Evolutionary conservation across 768 basidiomycete species (phyloP), one percentile per base, ranked within the genome.

Genomic region (Podaxis rugospora): DNA sequence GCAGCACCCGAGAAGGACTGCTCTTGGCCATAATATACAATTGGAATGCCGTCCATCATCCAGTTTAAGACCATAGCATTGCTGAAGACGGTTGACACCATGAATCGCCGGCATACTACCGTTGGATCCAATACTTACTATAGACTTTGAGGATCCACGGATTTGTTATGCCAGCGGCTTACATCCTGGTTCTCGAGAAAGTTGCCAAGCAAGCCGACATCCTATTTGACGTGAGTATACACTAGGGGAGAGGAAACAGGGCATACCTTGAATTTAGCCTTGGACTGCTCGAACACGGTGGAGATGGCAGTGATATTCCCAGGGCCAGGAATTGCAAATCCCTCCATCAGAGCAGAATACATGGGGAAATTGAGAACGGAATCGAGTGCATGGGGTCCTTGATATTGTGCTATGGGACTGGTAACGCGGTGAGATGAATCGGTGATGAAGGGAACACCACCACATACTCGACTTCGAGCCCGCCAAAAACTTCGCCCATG

Each of bases 21-120:
- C 66, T 92, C 91, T 72, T 90, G 89, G 1, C 91, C 90, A 62
- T 90, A 90, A 70, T 92, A 93, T 10, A 90, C 82, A 62, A 92
- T 85, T 0, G 91, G 90, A 65, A 91, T 90, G n/a, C 90, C 90
- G 61, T 92, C 90, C 52, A 83, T 82, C 83, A 92, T 85, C 71
- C 89, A 92, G 60, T 75, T 85, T 66, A 88, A 84, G 7, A 83
- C 74, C 85, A 92, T 85, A 13, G 89, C 87, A 69, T 92, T 92
- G 66, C 86, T 88, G 46, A 51, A 40, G 27, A 3, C 28, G 4
- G 5, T 53, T 37, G 32, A 32, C 7, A 27, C 44, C 35, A 54
- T 61, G 14, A 63, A 59, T 40, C 62, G 16, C 28, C 42, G 44
- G 25, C 14, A 18, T 49, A 36, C 14, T 35, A 32, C 46, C 51